Evolutionary conservation across 2,329 filamentous ascomycete genomes (phyloP).

Genomic region (Emergomyces africanus): DNA sequence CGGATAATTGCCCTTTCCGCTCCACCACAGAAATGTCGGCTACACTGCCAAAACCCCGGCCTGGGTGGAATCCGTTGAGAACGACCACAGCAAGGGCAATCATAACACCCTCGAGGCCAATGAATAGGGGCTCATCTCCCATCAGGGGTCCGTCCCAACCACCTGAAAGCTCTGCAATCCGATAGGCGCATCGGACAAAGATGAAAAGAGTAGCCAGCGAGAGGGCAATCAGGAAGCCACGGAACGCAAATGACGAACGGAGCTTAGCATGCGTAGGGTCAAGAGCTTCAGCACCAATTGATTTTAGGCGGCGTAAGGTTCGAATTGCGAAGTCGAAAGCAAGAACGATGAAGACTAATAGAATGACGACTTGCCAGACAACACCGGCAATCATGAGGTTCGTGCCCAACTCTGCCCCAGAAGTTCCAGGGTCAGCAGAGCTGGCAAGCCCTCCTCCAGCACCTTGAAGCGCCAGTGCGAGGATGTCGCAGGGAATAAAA

Average conservation of each 20-base stretch:
- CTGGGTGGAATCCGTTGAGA: slow-evolving; percentile 39
- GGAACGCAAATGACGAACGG: slow-evolving; percentile 25
- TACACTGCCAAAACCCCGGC: slow-evolving; percentile 11
- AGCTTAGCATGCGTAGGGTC: slow-evolving; percentile 7
- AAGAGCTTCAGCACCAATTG: slow-evolving; percentile 5
- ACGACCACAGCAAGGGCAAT: slow-evolving; percentile 34
- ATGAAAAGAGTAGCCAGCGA: slow-evolving; percentile 32
- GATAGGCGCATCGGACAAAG: slow-evolving; percentile 37
- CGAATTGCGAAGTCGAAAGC: slow-evolving; percentile 36
- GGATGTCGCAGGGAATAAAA: slow-evolving; percentile 51
- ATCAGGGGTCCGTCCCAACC: slow-evolving; percentile 37
- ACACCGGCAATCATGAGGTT: slow-evolving; percentile 56
- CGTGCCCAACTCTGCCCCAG: slow-evolving; percentile 33
- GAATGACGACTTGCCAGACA: slow-evolving; percentile 46
- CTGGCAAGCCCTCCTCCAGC: slow-evolving; percentile 46
- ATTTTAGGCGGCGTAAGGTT: slow-evolving; percentile 8
- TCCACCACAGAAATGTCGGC: slow-evolving; percentile 2
- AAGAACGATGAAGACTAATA: slow-evolving; percentile 42
- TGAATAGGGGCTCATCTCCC: slow-evolving; percentile 38
- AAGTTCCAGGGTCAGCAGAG: slow-evolving; percentile 25
- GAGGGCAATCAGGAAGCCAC: slow-evolving; percentile 29
- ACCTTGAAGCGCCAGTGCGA: slow-evolving; percentile 49
- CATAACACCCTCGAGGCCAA: slow-evolving; percentile 43
- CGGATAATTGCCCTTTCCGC: neutral
- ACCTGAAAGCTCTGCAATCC: slow-evolving; percentile 37